Evolutionary conservation across 345 rosid genomes (phyloP), one percentile per base, ranked within the genome.

Genomic region (Theobroma cacao): DNA sequence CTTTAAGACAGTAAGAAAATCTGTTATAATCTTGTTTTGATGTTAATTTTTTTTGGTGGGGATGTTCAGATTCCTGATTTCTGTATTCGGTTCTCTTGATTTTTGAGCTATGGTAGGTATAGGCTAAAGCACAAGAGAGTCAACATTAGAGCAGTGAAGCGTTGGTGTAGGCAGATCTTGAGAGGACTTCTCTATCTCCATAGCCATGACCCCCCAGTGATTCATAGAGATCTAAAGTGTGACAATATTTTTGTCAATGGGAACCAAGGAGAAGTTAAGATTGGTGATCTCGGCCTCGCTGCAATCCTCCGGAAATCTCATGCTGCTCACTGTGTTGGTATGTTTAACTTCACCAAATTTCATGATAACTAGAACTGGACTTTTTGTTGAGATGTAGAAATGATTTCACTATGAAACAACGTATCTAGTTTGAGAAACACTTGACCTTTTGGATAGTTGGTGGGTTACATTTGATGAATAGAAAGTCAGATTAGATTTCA

Each of bases 201-300:
- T 76, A 87, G 84, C 83, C 94, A 82, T 80, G 91, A 93, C 77
- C 98, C 98, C 28, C 98, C 98, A 17, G 94, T 95, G 85, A 95
- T 95, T 53, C 98, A 95, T 31, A 87, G 98, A 86, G 98, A 95
- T 91, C 94, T 95, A 66, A 95, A 95, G 85, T 95, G 98, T 80
- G 99, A 95, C 78, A 95, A 95, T 75, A 93, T 95, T 77, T 95
- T 95, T 78, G 74, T 95, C 41, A 95, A 95, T 80, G 99, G 99
- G 2, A 95, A 93, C 84, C 99, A 93, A 85, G 99, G 99, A 58
- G 97, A 93, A 80, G 97, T 94, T 70, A 94, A 94, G 91, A 93
- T 94, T 20, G 98, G 98, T 1, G 98, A 95, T 92, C 99, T 95
- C 38, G 98, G 99, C 52, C 93, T 93, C 5, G 99, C 99, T 26